These are phyloP conservation scores for Trametes hirsuta DNA, from an alignment of 1,284 basidiomycete genomes.

Conservation along the genomic window DNA sequence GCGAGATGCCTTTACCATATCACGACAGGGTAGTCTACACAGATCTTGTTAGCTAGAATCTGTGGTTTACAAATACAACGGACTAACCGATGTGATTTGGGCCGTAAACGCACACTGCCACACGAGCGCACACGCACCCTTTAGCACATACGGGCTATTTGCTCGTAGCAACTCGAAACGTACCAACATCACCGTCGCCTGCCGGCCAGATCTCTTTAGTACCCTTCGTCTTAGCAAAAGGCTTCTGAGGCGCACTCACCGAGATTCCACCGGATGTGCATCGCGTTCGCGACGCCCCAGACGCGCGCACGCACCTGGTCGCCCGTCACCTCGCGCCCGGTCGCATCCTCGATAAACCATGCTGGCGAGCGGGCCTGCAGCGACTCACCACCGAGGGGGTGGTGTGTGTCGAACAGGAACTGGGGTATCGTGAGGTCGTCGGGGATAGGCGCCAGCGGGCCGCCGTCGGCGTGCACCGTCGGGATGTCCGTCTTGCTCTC, in stretches of 20 bases:
- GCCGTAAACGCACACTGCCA: slow-evolving; percentile 66
- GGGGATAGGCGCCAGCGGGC: slow-evolving; percentile 56
- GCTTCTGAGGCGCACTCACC: slow-evolving; percentile 31
- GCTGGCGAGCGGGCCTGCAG: slow-evolving; percentile 47
- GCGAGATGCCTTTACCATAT: slow-evolving; percentile 48
- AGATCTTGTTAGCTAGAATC: background rate
- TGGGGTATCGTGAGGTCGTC: slow-evolving; percentile 75
- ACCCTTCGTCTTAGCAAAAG: background rate
- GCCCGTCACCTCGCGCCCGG: slow-evolving; percentile 41
- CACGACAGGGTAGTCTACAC: slow-evolving; percentile 66
- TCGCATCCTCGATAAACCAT: slow-evolving; percentile 70
- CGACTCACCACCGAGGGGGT: slow-evolving; percentile 41
- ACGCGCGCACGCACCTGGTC: slow-evolving; percentile 49
- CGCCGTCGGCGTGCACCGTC: slow-evolving; percentile 30
- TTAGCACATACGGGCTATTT: background rate
- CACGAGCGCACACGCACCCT: slow-evolving; percentile 15
- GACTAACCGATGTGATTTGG: slow-evolving; percentile 63
- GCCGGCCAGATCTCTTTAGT: background rate
- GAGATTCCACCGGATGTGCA: slow-evolving; percentile 54
- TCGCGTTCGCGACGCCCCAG: slow-evolving; percentile 62
- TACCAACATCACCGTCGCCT: slow-evolving; percentile 55
- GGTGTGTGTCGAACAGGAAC: slow-evolving; percentile 65
- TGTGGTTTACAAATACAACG: background rate
- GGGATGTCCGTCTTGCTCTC: slow-evolving; percentile 11
- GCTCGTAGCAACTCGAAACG: slow-evolving; percentile 21